phyloP scores from a whole-genome alignment of 2,329 filamentous ascomycete genomes.

The Neofusicoccum parvum region DNA sequence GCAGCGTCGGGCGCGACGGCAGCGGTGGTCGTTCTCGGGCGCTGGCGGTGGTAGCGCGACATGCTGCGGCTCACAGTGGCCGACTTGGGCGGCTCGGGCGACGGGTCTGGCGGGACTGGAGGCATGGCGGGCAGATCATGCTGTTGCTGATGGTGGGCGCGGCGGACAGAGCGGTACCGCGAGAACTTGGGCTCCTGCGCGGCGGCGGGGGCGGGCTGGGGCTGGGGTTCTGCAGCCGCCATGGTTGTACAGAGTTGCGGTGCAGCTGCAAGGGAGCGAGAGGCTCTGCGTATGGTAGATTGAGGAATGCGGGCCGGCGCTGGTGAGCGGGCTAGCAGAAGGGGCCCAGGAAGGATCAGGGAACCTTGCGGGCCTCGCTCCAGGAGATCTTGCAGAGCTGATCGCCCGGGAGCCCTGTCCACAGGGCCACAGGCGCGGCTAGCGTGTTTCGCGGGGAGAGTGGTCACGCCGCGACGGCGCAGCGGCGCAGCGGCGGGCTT shows the following conservation, averaged over 20 bases:
- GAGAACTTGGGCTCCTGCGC: constrained; percentile 50
- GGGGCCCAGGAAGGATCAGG: constrained; percentile 7
- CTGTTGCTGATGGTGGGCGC: constrained; percentile 40
- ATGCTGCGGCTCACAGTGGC: constrained; percentile 38
- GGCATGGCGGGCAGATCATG: constrained; percentile 31
- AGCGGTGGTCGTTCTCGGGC: constrained; percentile 33
- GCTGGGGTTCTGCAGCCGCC: constrained; percentile 29
- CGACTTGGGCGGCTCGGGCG: constrained; percentile 15
- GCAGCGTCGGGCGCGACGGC: constrained; percentile 30
- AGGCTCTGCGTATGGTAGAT: neutral
- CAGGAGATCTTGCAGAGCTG: neutral
- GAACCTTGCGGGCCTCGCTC: neutral
- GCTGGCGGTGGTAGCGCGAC: constrained; percentile 43
- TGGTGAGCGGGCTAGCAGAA: neutral
- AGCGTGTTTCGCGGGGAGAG: constrained; percentile 7
- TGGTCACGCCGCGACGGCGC: neutral
- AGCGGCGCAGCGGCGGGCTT: too few species aligned
- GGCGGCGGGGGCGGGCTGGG: constrained; percentile 26
- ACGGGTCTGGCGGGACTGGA: constrained; percentile 26
- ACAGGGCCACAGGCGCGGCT: neutral
- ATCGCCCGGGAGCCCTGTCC: neutral
- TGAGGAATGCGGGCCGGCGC: constrained; percentile 1
- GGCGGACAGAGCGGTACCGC: constrained; percentile 61
- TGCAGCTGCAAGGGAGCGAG: constrained; percentile 26
- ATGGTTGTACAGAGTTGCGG: constrained; percentile 22